A percentile compares a stretch with the other conserved stretches of the same genome.
Evolutionary conservation across 768 basidiomycete species (phyloP).

Genomic region (Phylloporus rhodoxanthus): DNA sequence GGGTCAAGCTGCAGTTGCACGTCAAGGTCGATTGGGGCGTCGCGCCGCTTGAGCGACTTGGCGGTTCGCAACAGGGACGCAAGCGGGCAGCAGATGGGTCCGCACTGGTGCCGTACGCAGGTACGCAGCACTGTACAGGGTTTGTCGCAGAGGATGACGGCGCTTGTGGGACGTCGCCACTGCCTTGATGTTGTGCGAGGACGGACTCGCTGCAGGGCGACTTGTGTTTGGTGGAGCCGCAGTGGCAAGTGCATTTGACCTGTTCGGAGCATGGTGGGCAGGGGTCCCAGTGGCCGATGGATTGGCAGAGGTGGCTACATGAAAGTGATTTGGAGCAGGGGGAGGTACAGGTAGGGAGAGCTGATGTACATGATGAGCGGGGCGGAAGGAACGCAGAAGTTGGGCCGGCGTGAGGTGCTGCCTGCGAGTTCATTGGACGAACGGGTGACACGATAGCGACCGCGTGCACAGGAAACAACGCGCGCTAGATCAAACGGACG

Average conservation of each 20-base stretch:
- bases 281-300: conserved; percentile 65
- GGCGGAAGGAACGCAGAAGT: conserved; percentile 28
- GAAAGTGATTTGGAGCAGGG: conserved; percentile 59
- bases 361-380: conserved; percentile 57
- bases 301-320: conserved; percentile 73
- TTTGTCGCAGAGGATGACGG: conserved; percentile 76
- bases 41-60: conserved; percentile 44
- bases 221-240: conserved; percentile 59
- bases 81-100: conserved; percentile 83
- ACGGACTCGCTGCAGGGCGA: conserved; percentile 40
- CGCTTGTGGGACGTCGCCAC: conserved; percentile 35
- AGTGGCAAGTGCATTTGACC: conserved; percentile 78
- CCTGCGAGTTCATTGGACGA: conserved; percentile 30
- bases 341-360: conserved; percentile 74
- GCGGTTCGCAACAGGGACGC: conserved; percentile 56
- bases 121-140: conserved; percentile 71
- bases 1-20: conserved; percentile 36
- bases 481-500: conserved; percentile 72
- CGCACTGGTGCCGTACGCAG: conserved; percentile 86
- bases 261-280: conserved; percentile 76
- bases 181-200: conserved; percentile 12
- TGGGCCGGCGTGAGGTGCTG: background rate
- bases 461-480: conserved; percentile 79
- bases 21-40: conserved; percentile 10
- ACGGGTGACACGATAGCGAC: conserved; percentile 40